Percentiles rank a stretch among this genome's conserved stretches.
phyloP scores from a whole-genome alignment of 106 monocot genomes.

The Narthecium ossifragum region DNA sequence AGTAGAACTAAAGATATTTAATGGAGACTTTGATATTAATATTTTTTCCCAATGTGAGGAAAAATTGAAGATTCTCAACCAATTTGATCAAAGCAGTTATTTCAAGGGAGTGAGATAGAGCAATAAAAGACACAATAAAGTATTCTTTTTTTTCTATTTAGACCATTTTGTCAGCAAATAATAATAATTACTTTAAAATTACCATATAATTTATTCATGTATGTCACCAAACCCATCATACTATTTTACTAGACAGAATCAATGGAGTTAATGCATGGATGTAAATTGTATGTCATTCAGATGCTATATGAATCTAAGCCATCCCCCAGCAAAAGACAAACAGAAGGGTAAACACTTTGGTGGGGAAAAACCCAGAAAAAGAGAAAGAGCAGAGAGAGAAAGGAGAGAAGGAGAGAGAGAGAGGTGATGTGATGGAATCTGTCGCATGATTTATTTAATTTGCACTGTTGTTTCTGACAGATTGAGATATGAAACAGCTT shows the following conservation, averaged over 20 bases:
- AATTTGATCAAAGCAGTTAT: conserved; percentile 1
- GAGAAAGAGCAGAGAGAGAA: not conserved
- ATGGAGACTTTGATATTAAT: too few relatives aligned
- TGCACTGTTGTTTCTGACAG: conserved; percentile 69
- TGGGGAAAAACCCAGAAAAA: conserved; percentile 18
- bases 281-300: too few relatives aligned
- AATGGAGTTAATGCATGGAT: too few relatives aligned
- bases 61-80: not conserved
- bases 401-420: not conserved
- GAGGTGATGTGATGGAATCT: conserved; percentile 87
- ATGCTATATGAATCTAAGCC: too few relatives aligned
- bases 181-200: not conserved
- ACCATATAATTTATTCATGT: not conserved
- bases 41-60: too few relatives aligned
- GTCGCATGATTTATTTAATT: conserved; percentile 83
- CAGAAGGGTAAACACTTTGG: not conserved
- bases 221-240: too few relatives aligned
- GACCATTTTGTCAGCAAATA: too few relatives aligned
- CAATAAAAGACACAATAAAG: not conserved
- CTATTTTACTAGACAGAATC: too few relatives aligned
- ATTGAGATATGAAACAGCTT: conserved; percentile 86
- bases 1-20: too few relatives aligned
- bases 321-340: not conserved
- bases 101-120: not conserved
- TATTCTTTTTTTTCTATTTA: not conserved